These are phyloP conservation scores for Candida tropicalis DNA, from an alignment of 1,139 yeast genomes.

Conservation along the genomic window DNA sequence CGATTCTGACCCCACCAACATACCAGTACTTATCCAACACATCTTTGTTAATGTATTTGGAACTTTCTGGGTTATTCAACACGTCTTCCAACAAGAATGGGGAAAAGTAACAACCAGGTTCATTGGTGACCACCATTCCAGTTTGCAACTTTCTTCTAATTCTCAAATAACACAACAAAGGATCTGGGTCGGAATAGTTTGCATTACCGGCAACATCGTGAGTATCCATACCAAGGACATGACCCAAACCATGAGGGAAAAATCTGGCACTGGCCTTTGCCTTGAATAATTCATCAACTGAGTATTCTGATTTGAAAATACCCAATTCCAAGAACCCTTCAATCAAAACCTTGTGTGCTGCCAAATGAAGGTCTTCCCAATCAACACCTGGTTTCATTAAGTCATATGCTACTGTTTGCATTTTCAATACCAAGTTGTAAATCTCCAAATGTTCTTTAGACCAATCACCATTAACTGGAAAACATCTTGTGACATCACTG, in stretches of 20 bases:
- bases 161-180: slow-evolving; percentile 74
- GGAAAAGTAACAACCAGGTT: slow-evolving; percentile 93
- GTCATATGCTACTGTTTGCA: slow-evolving; percentile 75
- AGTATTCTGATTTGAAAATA: slow-evolving; percentile 63
- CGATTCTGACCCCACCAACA: slow-evolving; percentile 95
- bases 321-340: slow-evolving; percentile 74
- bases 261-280: slow-evolving; percentile 76
- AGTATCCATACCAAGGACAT: slow-evolving; percentile 89
- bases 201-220: slow-evolving; percentile 94
- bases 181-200: slow-evolving; percentile 80
- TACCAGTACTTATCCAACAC: slow-evolving; percentile 78
- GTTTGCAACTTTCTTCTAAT: slow-evolving; percentile 70
- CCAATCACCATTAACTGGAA: slow-evolving; percentile 92
- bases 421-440: slow-evolving; percentile 76
- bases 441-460: slow-evolving; percentile 81
- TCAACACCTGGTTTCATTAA: slow-evolving; percentile 75
- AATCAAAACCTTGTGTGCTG: slow-evolving; percentile 78
- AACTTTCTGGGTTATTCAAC: slow-evolving; percentile 56
- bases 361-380: slow-evolving; percentile 85
- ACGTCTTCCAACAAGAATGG: slow-evolving; percentile 74
- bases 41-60: slow-evolving; percentile 63
- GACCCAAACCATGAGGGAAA: slow-evolving; percentile 96
- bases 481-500: slow-evolving; percentile 91
- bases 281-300: slow-evolving; percentile 66
- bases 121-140: slow-evolving; percentile 91